phyloP scores from a whole-genome alignment of 441 rosid species.

The Pelargonium australe region DNA sequence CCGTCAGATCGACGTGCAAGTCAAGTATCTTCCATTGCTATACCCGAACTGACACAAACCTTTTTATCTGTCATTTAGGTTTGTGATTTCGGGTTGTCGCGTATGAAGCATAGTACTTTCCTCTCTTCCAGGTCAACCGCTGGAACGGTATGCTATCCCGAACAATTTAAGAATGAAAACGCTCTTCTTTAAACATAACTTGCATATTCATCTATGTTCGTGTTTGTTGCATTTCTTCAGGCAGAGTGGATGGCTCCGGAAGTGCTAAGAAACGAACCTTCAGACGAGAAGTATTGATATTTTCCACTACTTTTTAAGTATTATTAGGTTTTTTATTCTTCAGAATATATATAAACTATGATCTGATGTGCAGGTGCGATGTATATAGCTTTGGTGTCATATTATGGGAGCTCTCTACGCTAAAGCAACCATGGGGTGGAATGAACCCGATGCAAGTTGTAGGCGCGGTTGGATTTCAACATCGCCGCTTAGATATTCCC shows the following conservation, averaged over 20 bases:
- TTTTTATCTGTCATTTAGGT: conserved; percentile 31
- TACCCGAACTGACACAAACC: too few species aligned
- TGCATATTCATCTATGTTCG: conserved; percentile 47
- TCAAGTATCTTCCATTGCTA: too few species aligned
- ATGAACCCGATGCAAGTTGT: conserved; percentile 99
- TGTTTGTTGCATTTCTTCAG: conserved; percentile 55
- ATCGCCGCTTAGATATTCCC: conserved; percentile 87
- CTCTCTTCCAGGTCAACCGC: conserved; percentile 31
- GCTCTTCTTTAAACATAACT: neutral
- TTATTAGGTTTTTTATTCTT: conserved; percentile 9
- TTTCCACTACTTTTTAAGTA: neutral
- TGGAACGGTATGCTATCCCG: too few species aligned
- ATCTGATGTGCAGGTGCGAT: conserved; percentile 58
- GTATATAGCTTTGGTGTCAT: conserved; percentile 94
- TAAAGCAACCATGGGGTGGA: conserved; percentile 94
- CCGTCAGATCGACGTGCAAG: neutral
- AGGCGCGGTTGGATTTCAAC: conserved; percentile 98
- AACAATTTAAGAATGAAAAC: too few species aligned
- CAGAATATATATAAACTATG: neutral
- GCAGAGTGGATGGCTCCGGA: conserved; percentile 99
- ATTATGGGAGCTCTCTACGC: conserved; percentile 80
- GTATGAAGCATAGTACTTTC: conserved; percentile 83
- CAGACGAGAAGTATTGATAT: conserved; percentile 75
- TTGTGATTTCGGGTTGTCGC: conserved; percentile 94
- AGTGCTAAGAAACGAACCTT: conserved; percentile 92